These are phyloP conservation scores for Zygosaccharomyces sapae DNA, from an alignment of 1,139 yeast genomes.

Conservation along the genomic window DNA sequence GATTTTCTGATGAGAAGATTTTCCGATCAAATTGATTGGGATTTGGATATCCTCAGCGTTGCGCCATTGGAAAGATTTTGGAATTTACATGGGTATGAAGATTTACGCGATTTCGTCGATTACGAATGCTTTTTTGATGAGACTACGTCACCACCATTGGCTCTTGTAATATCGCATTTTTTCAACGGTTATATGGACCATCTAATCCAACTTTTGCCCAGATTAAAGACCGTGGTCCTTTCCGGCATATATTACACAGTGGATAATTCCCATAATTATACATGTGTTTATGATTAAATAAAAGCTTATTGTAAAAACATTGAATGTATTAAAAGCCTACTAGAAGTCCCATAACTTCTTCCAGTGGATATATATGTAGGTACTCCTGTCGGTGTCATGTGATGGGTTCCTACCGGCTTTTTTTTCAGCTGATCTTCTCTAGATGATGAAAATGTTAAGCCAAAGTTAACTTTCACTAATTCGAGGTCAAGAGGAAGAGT, in stretches of 20 bases:
- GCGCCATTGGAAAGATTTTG: constrained; percentile 39
- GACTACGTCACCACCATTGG: constrained; percentile 31
- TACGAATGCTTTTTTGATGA: constrained; percentile 38
- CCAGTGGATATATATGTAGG: background rate
- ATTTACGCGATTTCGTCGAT: constrained; percentile 37
- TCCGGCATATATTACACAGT: constrained; percentile 32
- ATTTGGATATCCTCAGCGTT: constrained; percentile 22
- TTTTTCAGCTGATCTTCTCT: background rate
- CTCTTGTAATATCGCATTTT: constrained; percentile 40
- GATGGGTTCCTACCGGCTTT: background rate
- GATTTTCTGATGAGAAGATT: constrained; percentile 41
- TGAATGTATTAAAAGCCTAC: background rate
- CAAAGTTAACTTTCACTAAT: background rate
- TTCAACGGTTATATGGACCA: constrained; percentile 38
- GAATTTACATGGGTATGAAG: constrained; percentile 43
- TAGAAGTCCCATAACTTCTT: background rate
- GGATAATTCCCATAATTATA: constrained; percentile 14
- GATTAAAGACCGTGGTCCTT: constrained; percentile 22
- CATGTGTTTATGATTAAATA: constrained; percentile 22
- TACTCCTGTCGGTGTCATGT: background rate
- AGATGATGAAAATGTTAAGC: background rate
- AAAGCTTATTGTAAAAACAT: background rate
- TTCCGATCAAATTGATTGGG: constrained; percentile 31
- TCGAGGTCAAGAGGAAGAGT: background rate
- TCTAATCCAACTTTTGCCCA: constrained; percentile 32